A percentile compares a stretch with the other conserved stretches of the same genome.
phyloP scores from a whole-genome alignment of 768 basidiomycete genomes.

The Gymnopilus junonius region DNA sequence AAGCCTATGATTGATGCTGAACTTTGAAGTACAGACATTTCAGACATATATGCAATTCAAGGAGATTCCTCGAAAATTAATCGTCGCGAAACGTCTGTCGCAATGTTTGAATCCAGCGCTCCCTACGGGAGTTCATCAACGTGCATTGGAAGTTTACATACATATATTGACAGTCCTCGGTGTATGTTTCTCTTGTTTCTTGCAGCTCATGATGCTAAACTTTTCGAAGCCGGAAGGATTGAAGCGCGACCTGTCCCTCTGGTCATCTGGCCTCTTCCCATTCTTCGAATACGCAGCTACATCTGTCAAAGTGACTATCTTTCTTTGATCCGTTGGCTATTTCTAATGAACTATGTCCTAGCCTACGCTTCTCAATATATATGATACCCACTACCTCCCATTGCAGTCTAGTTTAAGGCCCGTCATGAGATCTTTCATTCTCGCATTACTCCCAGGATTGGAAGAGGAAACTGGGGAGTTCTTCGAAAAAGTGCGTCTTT shows the following conservation, averaged over 20 bases:
- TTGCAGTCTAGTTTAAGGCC: conserved; percentile 82
- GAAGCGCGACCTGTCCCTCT: conserved; percentile 82
- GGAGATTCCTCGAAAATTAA: conserved; percentile 93
- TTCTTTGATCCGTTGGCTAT: background rate
- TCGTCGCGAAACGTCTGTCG: conserved; percentile 92
- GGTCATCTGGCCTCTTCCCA: conserved; percentile 96
- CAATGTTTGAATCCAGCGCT: conserved; percentile 98
- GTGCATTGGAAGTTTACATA: conserved; percentile 92
- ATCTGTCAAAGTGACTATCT: conserved; percentile 77
- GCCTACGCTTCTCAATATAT: conserved; percentile 90
- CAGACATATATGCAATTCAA: conserved; percentile 94
- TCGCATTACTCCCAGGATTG: conserved; percentile 91
- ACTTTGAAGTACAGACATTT: conserved; percentile 63
- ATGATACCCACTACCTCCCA: conserved; percentile 90
- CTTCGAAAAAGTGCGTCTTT: conserved; percentile 75
- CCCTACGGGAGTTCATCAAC: conserved; percentile 95
- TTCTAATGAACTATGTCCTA: conserved; percentile 30
- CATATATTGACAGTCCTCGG: conserved; percentile 92
- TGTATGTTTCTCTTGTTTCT: conserved; percentile 49
- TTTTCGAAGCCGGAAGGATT: conserved; percentile 80
- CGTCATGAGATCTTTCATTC: conserved; percentile 91
- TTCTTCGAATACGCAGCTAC: conserved; percentile 99
- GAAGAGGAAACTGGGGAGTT: conserved; percentile 99
- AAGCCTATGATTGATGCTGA: background rate
- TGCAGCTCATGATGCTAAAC: conserved; percentile 7